Evolutionary conservation across 2,329 filamentous ascomycete genomes (phyloP).

Genomic region (Microdochium trichocladiopsis): DNA sequence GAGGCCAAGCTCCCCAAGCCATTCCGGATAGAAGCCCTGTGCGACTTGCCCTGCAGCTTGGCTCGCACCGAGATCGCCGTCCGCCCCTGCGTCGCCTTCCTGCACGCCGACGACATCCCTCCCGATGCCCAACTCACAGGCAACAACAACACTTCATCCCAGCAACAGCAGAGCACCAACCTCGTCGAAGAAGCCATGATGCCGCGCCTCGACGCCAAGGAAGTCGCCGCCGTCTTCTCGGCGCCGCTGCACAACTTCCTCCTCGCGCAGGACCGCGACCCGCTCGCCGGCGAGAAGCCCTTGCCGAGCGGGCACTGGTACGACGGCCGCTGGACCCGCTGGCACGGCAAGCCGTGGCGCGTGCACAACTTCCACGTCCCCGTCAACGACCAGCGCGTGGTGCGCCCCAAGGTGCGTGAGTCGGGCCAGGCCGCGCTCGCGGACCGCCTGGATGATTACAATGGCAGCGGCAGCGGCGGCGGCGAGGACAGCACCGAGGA

Average conservation of each 20-base stretch:
- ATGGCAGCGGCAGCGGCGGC: conserved; percentile 3
- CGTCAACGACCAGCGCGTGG: conserved; percentile 61
- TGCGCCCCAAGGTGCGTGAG: conserved; percentile 46
- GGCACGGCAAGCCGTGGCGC: conserved; percentile 71
- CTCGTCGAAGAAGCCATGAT: conserved; percentile 65
- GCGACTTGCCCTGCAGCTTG: conserved; percentile 70
- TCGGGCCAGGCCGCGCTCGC: conserved; percentile 14
- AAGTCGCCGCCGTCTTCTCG: conserved; percentile 91
- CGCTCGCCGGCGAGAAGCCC: conserved; percentile 19
- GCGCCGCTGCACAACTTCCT: conserved; percentile 84
- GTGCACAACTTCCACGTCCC: conserved; percentile 93
- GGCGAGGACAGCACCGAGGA: conserved; percentile 35
- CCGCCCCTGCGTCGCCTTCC: conserved; percentile 69
- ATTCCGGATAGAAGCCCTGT: conserved; percentile 82
- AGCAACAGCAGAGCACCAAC: conserved; percentile 19
- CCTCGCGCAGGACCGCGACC: conserved; percentile 46
- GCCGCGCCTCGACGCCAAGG: conserved; percentile 76
- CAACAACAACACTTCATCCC: conserved; percentile 24
- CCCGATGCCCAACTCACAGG: conserved; percentile 9
- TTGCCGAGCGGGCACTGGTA: conserved; percentile 67
- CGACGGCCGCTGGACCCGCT: conserved; percentile 72
- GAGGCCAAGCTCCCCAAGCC: conserved; percentile 63
- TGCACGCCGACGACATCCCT: conserved; percentile 51
- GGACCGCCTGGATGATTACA: conserved; percentile 1
- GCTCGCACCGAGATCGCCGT: conserved; percentile 69